phyloP scores from a whole-genome alignment of 1,284 basidiomycete species.

The Blastosporella zonata region DNA sequence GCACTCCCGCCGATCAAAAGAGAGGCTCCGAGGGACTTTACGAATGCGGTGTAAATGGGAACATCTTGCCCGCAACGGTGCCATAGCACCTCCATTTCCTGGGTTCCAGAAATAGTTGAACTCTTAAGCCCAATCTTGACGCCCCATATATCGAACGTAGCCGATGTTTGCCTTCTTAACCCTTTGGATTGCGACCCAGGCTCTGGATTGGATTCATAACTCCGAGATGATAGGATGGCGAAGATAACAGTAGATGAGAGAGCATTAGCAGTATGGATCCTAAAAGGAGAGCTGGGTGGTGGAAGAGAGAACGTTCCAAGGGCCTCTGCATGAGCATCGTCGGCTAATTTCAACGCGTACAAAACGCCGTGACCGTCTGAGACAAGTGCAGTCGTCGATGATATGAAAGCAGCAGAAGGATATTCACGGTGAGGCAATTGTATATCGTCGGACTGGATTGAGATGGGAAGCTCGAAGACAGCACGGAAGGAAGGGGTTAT shows the following conservation, averaged over 20 bases:
- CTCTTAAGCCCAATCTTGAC: conserved; percentile 47
- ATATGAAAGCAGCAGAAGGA: conserved; percentile 66
- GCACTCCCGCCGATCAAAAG: conserved; percentile 56
- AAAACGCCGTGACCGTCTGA: conserved; percentile 74
- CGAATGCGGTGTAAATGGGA: conserved; percentile 60
- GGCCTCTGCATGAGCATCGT: conserved; percentile 36
- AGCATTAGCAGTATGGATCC: conserved; percentile 46
- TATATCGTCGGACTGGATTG: conserved; percentile 38
- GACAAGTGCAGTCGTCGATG: conserved; percentile 50
- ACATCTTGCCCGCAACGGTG: conserved; percentile 67
- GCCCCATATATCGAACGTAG: conserved; percentile 63
- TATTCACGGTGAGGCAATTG: conserved; percentile 62
- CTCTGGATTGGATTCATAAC: conserved; percentile 29
- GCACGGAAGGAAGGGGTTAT: conserved; percentile 52
- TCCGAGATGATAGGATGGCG: conserved; percentile 56
- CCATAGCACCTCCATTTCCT: conserved; percentile 60
- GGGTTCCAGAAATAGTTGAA: conserved; percentile 27
- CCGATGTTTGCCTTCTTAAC: conserved; percentile 4
- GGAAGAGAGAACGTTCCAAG: conserved; percentile 55
- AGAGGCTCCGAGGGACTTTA: conserved; percentile 43
- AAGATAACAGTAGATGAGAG: conserved; percentile 38
- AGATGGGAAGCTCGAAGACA: conserved; percentile 59
- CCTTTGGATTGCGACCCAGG: neutral
- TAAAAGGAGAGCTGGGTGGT: conserved; percentile 49
- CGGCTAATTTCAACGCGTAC: conserved; percentile 50